A percentile compares a stretch with the other conserved stretches of the same genome.
phyloP scores from a whole-genome alignment of 257 asterid genomes.

The Plectranthus barbatus region DNA sequence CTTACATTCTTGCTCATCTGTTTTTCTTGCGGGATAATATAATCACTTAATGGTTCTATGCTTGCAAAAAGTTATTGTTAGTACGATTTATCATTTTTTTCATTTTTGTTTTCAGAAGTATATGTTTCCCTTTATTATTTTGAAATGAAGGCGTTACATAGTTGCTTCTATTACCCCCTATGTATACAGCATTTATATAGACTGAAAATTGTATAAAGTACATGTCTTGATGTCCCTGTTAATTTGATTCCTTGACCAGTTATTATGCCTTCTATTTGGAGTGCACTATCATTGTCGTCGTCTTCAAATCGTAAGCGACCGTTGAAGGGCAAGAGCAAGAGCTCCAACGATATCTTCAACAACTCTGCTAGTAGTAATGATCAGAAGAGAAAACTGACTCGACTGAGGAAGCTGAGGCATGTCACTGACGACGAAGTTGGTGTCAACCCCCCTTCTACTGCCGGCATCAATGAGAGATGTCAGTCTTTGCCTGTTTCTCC shows the following conservation, averaged over 20 bases:
- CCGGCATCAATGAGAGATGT: constrained; percentile 10
- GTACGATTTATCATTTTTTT: not conserved
- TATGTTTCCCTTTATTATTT: not conserved
- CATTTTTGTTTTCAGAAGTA: not conserved
- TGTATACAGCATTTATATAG: not conserved
- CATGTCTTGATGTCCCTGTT: not conserved
- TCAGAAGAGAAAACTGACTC: constrained; percentile 32
- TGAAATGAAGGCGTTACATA: not conserved
- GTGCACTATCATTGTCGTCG: constrained; percentile 38
- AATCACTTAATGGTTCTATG: too few relatives aligned
- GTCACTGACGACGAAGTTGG: constrained; percentile 48
- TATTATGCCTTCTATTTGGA: constrained; percentile 49
- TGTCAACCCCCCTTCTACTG: not conserved
- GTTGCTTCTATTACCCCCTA: not conserved
- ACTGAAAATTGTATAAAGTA: not conserved
- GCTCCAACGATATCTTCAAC: constrained; percentile 29
- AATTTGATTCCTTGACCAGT: not conserved
- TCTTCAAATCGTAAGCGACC: constrained; percentile 27
- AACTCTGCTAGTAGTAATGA: not conserved
- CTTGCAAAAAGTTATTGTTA: not conserved
- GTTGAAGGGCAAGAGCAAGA: constrained; percentile 30
- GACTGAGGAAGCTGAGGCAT: constrained; percentile 51
- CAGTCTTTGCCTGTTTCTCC: constrained; percentile 62
- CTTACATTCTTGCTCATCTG: not conserved
- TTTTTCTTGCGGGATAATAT: not conserved